Base-by-base conservation (phyloP, 2,329 filamentous ascomycete species). In the Phyllosticta citriasiana region DNA sequence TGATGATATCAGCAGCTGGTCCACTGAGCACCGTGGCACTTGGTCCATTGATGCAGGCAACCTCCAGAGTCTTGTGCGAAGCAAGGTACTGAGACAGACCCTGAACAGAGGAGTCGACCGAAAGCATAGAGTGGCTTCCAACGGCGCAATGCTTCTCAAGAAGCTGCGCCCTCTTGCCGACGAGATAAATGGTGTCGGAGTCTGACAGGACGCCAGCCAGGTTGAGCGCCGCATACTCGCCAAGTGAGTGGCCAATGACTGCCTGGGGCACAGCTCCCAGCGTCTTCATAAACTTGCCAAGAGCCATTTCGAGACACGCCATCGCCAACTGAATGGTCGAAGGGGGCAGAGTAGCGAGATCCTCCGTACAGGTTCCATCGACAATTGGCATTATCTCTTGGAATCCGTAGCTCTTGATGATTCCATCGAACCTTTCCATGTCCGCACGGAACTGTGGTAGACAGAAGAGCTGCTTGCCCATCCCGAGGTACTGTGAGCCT, bases 161-260 rank as follows among this genome's bases (percentile, higher is more conserved):
- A 12, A 76, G 63, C 19, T 66, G 26, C 1, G 75, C 74, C 24
- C 76, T 63, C 1, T 51, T 53, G 2, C 72, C 74, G 2, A 75
- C 74, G 1, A 77, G 64, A 59, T 66, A 72, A 6, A 78, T 66
- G 1, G 69, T 65, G 53, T 74, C 73, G n/a, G 50, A 62, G 3
- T 62, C 66, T 3, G 71, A 68, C 2, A 77, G 51, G 1, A 77
- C 73, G 2, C 70, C 71, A n/a, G 73, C 69, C 4, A 65, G 65
- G 57, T 70, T 57, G 2, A 77, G 58, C 4, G 75, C 75, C 2
- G 73, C 72, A 62, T 75, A 77, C 60, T 76, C 74, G 25, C 75
- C 75, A 3, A 77, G 65, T 58, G 69, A 67, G 47, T 70, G 69
- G 0, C 69, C 69, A 7, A 68, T 52, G 1, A 70, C 66, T 1